Evolutionary conservation across 352 stramenopile genomes (phyloP).

Genomic region (Phytopythium ostracodes): DNA sequence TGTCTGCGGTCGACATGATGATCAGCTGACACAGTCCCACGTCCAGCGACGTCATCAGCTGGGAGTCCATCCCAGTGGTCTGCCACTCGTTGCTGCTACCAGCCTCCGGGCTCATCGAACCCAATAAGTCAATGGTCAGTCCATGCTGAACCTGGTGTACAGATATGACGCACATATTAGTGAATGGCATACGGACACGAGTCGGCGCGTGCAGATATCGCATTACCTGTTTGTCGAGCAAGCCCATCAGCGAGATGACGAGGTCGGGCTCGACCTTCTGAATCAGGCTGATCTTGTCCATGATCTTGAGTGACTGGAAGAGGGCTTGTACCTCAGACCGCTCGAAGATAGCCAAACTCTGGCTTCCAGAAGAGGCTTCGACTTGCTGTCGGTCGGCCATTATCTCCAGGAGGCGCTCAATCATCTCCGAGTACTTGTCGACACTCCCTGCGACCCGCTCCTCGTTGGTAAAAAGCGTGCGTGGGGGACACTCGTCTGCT

Average conservation of each 20-base stretch:
- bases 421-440: slow-evolving; percentile 58
- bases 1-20: slow-evolving; percentile 60
- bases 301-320: slow-evolving; percentile 58
- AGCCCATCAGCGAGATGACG: slow-evolving; percentile 46
- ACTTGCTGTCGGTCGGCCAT: slow-evolving; percentile 29
- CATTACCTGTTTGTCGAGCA: slow-evolving; percentile 54
- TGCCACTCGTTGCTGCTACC: slow-evolving; percentile 30
- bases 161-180: not conserved
- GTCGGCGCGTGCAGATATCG: too few relatives aligned
- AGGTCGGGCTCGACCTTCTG: slow-evolving; percentile 47
- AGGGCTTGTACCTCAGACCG: slow-evolving; percentile 54
- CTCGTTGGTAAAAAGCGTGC: slow-evolving; percentile 43
- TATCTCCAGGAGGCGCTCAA: slow-evolving; percentile 39
- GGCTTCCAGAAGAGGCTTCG: slow-evolving; percentile 18
- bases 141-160: slow-evolving; percentile 1
- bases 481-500: slow-evolving; percentile 24
- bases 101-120: not conserved
- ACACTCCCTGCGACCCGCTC: slow-evolving; percentile 50
- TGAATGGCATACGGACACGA: not conserved
- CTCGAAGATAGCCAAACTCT: slow-evolving; percentile 41
- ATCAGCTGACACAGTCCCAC: slow-evolving; percentile 68
- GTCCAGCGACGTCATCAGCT: slow-evolving; percentile 52
- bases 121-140: slow-evolving; percentile 3
- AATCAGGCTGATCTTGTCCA: slow-evolving; percentile 64
- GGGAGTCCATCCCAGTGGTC: slow-evolving; percentile 26